Conservation (phyloP, 2,329 filamentous ascomycete species). For the Phyllosticta citriasiana region DNA sequence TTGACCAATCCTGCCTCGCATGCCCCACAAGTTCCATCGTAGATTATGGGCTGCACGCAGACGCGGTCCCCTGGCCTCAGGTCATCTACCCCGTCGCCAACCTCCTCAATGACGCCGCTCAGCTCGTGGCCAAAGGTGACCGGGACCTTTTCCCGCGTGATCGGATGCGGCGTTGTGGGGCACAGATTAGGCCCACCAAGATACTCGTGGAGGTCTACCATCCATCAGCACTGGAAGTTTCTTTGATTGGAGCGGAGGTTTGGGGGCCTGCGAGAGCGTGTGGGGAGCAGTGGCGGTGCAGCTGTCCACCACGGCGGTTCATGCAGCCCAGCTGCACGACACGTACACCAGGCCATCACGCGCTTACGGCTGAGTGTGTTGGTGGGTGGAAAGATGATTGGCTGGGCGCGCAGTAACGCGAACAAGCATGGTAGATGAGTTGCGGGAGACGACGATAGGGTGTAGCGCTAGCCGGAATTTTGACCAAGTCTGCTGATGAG, state of each 20-base stretch:
- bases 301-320: neutral
- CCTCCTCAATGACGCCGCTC: slow-evolving; percentile 41
- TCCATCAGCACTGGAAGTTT: neutral
- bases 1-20: slow-evolving; percentile 44
- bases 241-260: neutral
- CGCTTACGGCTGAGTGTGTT: neutral
- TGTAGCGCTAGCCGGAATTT: neutral
- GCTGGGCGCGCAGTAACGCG: neutral
- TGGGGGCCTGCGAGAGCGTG: neutral
- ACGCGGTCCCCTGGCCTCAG: slow-evolving; percentile 41
- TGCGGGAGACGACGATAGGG: neutral
- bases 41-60: slow-evolving; percentile 44
- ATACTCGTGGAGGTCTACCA: slow-evolving; percentile 37
- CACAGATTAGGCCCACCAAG: slow-evolving; percentile 39
- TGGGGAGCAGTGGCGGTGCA: neutral
- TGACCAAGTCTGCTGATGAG: neutral
- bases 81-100: slow-evolving; percentile 40
- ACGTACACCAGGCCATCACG: neutral
- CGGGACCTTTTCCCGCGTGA: slow-evolving; percentile 43
- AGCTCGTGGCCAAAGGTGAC: slow-evolving; percentile 47
- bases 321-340: neutral
- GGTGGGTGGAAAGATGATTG: neutral
- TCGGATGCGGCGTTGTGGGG: slow-evolving; percentile 43
- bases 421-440: neutral
- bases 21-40: slow-evolving; percentile 42